phyloP scores from a whole-genome alignment of 106 monocot genomes.

The Dendrobium chrysotoxum region DNA sequence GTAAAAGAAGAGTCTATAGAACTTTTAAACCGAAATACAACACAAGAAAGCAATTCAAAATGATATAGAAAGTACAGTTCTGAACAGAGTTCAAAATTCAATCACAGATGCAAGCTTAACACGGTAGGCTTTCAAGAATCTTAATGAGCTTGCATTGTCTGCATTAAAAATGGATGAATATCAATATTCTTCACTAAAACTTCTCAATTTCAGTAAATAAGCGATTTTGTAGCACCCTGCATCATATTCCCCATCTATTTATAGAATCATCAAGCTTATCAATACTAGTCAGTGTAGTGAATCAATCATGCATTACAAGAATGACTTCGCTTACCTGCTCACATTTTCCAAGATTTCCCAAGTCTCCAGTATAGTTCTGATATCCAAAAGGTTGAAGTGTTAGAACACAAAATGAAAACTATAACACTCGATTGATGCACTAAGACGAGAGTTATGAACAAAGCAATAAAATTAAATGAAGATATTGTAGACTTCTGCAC shows the following conservation, averaged over 20 bases:
- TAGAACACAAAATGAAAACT: not conserved
- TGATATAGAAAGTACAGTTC: not conserved
- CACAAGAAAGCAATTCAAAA: not conserved
- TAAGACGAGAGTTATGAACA: not conserved
- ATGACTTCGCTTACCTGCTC: conserved; percentile 4
- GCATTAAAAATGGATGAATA: not conserved
- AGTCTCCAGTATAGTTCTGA: conserved; percentile 66
- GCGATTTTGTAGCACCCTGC: not conserved
- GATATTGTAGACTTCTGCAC: conserved; percentile 18
- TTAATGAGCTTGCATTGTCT: not conserved
- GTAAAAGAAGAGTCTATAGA: not conserved
- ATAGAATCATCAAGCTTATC: conserved; percentile 7
- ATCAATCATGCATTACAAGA: not conserved
- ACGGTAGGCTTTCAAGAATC: not conserved
- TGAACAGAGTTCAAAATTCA: not conserved
- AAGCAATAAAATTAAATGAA: conserved; percentile 5
- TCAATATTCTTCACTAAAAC: not conserved
- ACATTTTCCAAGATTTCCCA: conserved; percentile 89
- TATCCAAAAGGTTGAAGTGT: conserved; percentile 6
- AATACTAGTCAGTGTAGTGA: not conserved
- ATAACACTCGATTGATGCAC: not conserved
- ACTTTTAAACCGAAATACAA: not conserved
- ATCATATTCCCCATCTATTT: not conserved
- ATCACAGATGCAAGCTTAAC: not conserved
- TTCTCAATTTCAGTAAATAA: not conserved